Conservation (phyloP, 2,329 filamentous ascomycete genomes). For the Aspergillus tanneri region DNA sequence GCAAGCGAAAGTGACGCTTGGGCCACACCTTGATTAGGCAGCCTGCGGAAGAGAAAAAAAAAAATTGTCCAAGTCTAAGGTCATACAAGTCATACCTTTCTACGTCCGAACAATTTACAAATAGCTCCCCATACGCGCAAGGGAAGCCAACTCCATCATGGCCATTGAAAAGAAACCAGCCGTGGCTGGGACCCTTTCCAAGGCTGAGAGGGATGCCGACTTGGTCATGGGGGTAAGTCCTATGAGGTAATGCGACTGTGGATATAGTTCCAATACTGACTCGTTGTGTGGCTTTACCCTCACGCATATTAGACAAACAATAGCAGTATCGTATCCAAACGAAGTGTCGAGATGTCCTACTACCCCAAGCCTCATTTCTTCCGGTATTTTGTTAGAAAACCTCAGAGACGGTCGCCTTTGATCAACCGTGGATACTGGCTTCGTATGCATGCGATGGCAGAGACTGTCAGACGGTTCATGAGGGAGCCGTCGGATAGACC, state of each 20-base stretch:
- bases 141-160: slow-evolving; percentile 16
- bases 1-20: slow-evolving; percentile 36
- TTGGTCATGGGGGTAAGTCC: slow-evolving; percentile 54
- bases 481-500: slow-evolving; percentile 52
- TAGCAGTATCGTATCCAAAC: slow-evolving; percentile 87
- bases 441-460: slow-evolving; percentile 77
- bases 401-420: slow-evolving; percentile 76
- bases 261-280: slow-evolving; percentile 2
- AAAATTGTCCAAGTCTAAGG: background rate
- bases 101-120: no score
- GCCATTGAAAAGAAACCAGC: slow-evolving; percentile 15
- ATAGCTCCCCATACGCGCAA: no score
- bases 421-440: slow-evolving; percentile 91
- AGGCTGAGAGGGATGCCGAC: slow-evolving; percentile 48
- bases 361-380: slow-evolving; percentile 81
- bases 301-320: slow-evolving; percentile 67
- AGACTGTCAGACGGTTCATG: slow-evolving; percentile 73
- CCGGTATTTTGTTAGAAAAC: slow-evolving; percentile 81
- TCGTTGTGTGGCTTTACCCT: background rate
- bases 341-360: slow-evolving; percentile 88
- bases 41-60: slow-evolving; percentile 1
- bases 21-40: slow-evolving; percentile 40
- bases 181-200: slow-evolving; percentile 22
- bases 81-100: no score
- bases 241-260: background rate